Evolutionary conservation across 306 rosid genomes (phyloP), one percentile per base, ranked within the genome.

Genomic region (Cucurbita ficifolia): DNA sequence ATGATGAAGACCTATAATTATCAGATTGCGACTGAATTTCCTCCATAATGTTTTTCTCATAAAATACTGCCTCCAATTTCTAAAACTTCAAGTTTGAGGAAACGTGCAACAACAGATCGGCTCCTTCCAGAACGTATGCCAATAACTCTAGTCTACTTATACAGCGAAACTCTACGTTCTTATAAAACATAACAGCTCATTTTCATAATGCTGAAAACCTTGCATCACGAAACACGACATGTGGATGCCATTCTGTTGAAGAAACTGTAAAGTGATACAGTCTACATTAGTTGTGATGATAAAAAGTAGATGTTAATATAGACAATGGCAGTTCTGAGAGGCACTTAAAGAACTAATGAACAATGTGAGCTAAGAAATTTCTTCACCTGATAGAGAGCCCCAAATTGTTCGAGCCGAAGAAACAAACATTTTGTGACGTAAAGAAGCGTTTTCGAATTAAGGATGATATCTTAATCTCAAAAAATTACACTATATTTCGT

Each of bases 11-110:
- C 84, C 99, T 83, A 79, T 95, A 89, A 65, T 89, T 88, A 77
- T 95, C 99, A 2, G 99, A 88, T 57, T 95, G 99, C 22, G 93
- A 91, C 79, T 91, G 97, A 82, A 95, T 95, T 87, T 95, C 99
- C 81, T 95, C 98, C 98, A 92, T 92, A 45, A 13, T 72, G 12
- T 58, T 70, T 72, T 72, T 38, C 61, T 71, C 75, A 33, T 35
- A 72, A 50, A 13, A 50, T 49, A 48, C 49, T 64, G 52, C 76
- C 71, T 77, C 24, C 46, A 56, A 58, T 72, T 51, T 52, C 64
- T 75, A 12, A 19, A 75, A 29, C 75, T 53, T 79, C 83, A 86
- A 70, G 48, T 70, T 35, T n/a, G 14, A 68, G 52, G 54, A 76
- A 79, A 63, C 79, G 72, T 78, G 77, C 48, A 38, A 74, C 63